Evolutionary conservation across 768 basidiomycete species (phyloP), one percentile per base, ranked within the genome.

Genomic region (Kwoniella bestiolae): DNA sequence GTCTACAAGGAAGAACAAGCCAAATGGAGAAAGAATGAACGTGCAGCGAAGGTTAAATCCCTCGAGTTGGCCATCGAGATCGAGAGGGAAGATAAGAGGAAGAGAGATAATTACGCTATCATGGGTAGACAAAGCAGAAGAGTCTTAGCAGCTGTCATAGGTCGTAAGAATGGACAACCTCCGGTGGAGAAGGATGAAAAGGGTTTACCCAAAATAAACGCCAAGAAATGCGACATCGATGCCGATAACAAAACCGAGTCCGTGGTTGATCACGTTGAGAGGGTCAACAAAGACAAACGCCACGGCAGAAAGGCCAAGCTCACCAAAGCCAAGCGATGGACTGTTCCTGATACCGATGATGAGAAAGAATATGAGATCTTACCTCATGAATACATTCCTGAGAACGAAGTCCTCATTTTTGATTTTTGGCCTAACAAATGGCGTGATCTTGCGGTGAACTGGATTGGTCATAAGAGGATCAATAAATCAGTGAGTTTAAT

Each of bases 1-100:
- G 46, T 63, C 3, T 73, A 73, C 67, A 67, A 68, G 41, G 59
- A 63, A 38, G 69, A 73, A 41, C 67, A 73, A 45, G 45, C 45
- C 12, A 35, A 38, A 9, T 69, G 57, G 50, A 56, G 21, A 11
- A 31, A 34, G 26, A 21, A 56, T 21, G 12, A 32, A 11, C 49
- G 26, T 5, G 2, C 14, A 29, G 5, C n/a, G 1, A 6, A 47
- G 31, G 11, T 31, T 14, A 21, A 34, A 6, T 6, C 8, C 7
- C 29, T 47, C 12, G 18, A 11, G 31, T 16, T 34, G 3, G 31
- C 18, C 3, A 5, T 44, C 23, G 32, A 55, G 16, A 23, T 4
- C 12, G 18, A 38, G 38, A 9, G 3, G 7, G 12, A 57, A 38
- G 21, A 49, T 16, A 41, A 41, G 23, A 14, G 31, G 34, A 59